Percentiles rank a stretch among this genome's conserved stretches.
Evolutionary conservation across 768 basidiomycete species (phyloP).

Genomic region (Asterophora lycoperdoides): DNA sequence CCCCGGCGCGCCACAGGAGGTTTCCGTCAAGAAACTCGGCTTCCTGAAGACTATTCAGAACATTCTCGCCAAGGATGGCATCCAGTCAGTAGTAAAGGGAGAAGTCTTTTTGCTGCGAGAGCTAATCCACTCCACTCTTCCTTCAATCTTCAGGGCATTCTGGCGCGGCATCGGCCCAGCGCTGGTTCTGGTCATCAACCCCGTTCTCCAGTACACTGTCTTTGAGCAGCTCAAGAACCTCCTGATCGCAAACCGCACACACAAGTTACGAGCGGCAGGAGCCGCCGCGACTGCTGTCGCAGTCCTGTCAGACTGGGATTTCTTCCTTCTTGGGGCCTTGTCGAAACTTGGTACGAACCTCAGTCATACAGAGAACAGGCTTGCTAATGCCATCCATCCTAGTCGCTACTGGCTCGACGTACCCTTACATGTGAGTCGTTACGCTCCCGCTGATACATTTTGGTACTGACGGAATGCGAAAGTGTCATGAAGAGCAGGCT

Average conservation of each 20-base stretch:
- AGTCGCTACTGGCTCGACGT: conserved; percentile 49
- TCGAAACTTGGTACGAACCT: conserved; percentile 68
- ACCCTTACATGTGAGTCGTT: conserved; percentile 44
- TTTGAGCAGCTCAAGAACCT: conserved; percentile 95
- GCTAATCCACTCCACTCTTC: not conserved
- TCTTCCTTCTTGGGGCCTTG: conserved; percentile 91
- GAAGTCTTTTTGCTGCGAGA: not conserved
- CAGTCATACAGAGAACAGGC: no score
- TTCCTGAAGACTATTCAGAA: conserved; percentile 61
- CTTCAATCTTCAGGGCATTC: conserved; percentile 49
- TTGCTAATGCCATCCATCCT: not conserved
- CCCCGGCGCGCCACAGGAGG: conserved; percentile 24
- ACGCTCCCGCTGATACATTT: not conserved
- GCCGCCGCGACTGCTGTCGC: conserved; percentile 40
- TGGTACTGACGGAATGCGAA: not conserved
- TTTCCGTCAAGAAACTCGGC: conserved; percentile 47
- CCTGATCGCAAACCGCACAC: conserved; percentile 60
- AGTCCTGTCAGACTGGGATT: conserved; percentile 77
- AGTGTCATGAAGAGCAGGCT: conserved; percentile 76
- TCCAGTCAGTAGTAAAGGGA: conserved; percentile 29
- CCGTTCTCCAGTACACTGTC: conserved; percentile 89
- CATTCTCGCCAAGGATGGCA: conserved; percentile 71
- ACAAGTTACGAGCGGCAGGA: conserved; percentile 45
- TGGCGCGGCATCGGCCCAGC: conserved; percentile 94
- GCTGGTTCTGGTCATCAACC: conserved; percentile 90